Conservation (phyloP, 1,284 basidiomycete genomes). For the Hypsizygus ulmarius region DNA sequence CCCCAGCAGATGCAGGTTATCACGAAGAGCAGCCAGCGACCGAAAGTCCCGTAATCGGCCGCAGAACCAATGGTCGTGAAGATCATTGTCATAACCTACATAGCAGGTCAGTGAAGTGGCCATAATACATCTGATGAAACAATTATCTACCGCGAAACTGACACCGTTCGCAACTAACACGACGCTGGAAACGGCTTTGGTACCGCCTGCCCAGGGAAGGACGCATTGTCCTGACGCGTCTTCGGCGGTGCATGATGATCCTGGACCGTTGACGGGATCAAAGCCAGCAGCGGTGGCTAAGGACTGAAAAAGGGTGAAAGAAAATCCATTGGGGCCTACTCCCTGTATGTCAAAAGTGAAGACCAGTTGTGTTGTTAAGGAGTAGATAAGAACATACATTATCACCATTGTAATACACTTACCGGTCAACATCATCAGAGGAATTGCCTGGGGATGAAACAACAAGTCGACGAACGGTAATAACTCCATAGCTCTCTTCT, state of each 20-base stretch:
- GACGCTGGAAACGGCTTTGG: conserved; percentile 69
- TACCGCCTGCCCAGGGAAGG: conserved; percentile 68
- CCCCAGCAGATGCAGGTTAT: conserved; percentile 78
- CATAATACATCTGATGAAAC: too few species aligned
- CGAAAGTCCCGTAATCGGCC: conserved; percentile 79
- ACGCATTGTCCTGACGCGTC: conserved; percentile 68
- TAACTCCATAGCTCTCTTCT: conserved; percentile 70
- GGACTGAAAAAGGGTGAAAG: conserved; percentile 71
- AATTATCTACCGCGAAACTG: conserved; percentile 61
- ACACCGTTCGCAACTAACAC: conserved; percentile 75
- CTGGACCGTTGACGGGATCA: conserved; percentile 63
- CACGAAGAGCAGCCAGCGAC: conserved; percentile 71
- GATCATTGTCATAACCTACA: conserved; percentile 69
- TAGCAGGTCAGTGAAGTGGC: not conserved
- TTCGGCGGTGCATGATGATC: conserved; percentile 56
- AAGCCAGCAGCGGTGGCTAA: conserved; percentile 67
- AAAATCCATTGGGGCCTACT: conserved; percentile 60
- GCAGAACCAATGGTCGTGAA: conserved; percentile 82
- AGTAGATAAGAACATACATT: conserved; percentile 42
- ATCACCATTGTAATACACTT: conserved; percentile 72
- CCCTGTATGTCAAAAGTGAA: conserved; percentile 37
- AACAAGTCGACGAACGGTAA: conserved; percentile 48
- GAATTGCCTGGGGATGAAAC: conserved; percentile 6
- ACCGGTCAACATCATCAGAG: conserved; percentile 3
- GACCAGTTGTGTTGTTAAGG: not conserved